A percentile compares a stretch with the other conserved stretches of the same genome.
phyloP scores from a whole-genome alignment of 495 filamentous ascomycete species.

The Lophiostoma macrostomum region DNA sequence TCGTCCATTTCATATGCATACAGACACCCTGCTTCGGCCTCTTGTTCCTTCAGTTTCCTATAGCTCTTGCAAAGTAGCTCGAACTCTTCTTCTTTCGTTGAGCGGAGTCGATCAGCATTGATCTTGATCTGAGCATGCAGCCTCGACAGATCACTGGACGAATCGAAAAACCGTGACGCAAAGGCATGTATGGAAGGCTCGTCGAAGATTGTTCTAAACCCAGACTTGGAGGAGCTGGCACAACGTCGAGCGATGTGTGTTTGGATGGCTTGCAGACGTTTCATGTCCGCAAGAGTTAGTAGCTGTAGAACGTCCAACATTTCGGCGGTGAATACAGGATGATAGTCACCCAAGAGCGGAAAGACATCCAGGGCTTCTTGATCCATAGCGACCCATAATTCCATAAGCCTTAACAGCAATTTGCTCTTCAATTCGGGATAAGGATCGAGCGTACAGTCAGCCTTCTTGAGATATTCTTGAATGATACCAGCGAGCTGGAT shows the following conservation, averaged over 20 bases:
- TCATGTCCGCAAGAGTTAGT: slow-evolving; percentile 44
- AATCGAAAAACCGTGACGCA: slow-evolving; percentile 46
- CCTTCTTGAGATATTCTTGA: slow-evolving; percentile 35
- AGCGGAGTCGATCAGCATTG: slow-evolving; percentile 24
- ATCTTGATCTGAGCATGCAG: slow-evolving; percentile 44
- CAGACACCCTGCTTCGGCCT: slow-evolving; percentile 27
- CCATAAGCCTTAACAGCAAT: slow-evolving; percentile 45
- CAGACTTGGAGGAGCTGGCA: not conserved
- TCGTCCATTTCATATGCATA: not conserved
- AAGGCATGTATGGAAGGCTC: slow-evolving; percentile 44
- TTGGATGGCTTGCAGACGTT: slow-evolving; percentile 49
- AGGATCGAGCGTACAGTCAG: slow-evolving; percentile 44
- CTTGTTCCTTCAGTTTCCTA: slow-evolving; percentile 41
- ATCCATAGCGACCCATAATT: slow-evolving; percentile 48
- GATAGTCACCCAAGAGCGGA: slow-evolving; percentile 40
- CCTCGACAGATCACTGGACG: slow-evolving; percentile 25
- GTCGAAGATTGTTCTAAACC: slow-evolving; percentile 46
- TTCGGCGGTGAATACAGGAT: slow-evolving; percentile 45
- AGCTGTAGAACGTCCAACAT: slow-evolving; percentile 53
- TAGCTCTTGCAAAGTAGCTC: slow-evolving; percentile 39
- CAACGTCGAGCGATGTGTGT: slow-evolving; percentile 45
- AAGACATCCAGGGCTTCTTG: slow-evolving; percentile 34
- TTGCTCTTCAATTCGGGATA: slow-evolving; percentile 48
- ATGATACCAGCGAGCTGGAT: slow-evolving; percentile 42
- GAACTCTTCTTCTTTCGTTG: slow-evolving; percentile 45